Evolutionary conservation across 2,329 filamentous ascomycete species (phyloP).

Genomic region (Ophiostoma ulmi): DNA sequence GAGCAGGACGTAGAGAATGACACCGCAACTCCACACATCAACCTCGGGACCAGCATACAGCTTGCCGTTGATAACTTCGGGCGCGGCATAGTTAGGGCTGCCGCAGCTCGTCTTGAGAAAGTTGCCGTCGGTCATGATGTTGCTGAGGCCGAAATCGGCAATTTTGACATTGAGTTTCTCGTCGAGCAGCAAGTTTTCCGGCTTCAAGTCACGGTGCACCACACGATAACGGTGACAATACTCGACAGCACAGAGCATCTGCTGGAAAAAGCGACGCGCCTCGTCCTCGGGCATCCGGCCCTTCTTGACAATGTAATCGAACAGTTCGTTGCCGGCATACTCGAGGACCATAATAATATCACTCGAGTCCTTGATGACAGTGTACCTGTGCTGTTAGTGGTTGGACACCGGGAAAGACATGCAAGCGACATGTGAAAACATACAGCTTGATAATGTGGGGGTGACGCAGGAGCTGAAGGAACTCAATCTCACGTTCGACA

Average conservation of each 20-base stretch:
- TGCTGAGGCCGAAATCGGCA: slow-evolving; percentile 95
- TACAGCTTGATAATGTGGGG: slow-evolving; percentile 99
- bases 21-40: slow-evolving; percentile 95
- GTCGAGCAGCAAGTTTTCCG: slow-evolving; percentile 92
- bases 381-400: slow-evolving; percentile 57
- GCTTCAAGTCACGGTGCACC: slow-evolving; percentile 94
- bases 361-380: slow-evolving; percentile 86
- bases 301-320: slow-evolving; percentile 95
- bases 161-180: slow-evolving; percentile 98
- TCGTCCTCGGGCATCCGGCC: slow-evolving; percentile 86
- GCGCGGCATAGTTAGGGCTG: slow-evolving; percentile 95
- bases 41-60: slow-evolving; percentile 96
- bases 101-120: slow-evolving; percentile 98
- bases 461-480: slow-evolving; percentile 88
- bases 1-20: slow-evolving; percentile 79
- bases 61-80: slow-evolving; percentile 96
- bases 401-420: background rate
- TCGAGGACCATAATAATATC: slow-evolving; percentile 99
- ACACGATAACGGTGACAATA: slow-evolving; percentile 99
- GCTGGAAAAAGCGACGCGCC: slow-evolving; percentile 97
- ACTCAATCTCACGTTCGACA: slow-evolving; percentile 97
- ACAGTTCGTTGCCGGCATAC: slow-evolving; percentile 92
- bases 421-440: slow-evolving; percentile 32
- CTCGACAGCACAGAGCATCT: slow-evolving; percentile 97
- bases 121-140: slow-evolving; percentile 99